phyloP scores from a whole-genome alignment of 2,329 filamentous ascomycete genomes.

The Mycosphaerelloides madeirae region DNA sequence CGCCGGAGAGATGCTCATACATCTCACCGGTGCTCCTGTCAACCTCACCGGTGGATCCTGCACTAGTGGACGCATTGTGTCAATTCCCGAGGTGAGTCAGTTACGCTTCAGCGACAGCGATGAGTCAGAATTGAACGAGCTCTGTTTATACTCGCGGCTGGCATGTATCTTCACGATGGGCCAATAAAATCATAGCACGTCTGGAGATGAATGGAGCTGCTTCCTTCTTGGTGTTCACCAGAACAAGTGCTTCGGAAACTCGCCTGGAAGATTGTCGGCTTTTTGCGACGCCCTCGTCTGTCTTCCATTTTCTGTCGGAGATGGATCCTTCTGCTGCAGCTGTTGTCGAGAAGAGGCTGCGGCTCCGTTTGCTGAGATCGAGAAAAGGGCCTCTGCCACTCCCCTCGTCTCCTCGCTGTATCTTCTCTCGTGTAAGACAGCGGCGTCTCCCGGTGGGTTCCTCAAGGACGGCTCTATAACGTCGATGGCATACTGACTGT shows the following conservation, averaged over 20 bases:
- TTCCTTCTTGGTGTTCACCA: conserved; percentile 15
- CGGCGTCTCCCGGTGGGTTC: not conserved
- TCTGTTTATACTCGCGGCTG: too few relatives aligned
- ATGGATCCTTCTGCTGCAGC: not conserved
- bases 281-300: conserved; percentile 1
- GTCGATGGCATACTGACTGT: not conserved
- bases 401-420: conserved; percentile 22
- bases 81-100: too few relatives aligned
- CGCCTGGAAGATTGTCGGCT: conserved; percentile 5
- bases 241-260: conserved; percentile 21
- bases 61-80: too few relatives aligned
- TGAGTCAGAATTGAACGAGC: too few relatives aligned
- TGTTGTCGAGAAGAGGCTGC: conserved; percentile 5
- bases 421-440: conserved; percentile 6
- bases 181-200: too few relatives aligned
- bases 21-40: too few relatives aligned
- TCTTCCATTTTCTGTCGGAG: not conserved
- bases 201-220: too few relatives aligned
- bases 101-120: too few relatives aligned
- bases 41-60: too few relatives aligned
- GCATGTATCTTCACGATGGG: too few relatives aligned
- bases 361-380: conserved; percentile 15
- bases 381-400: conserved; percentile 20
- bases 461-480: not conserved
- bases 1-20: too few relatives aligned